Percentiles rank a stretch among this genome's conserved stretches.
phyloP scores from a whole-genome alignment of 768 basidiomycete genomes.

The Collybia sordida region DNA sequence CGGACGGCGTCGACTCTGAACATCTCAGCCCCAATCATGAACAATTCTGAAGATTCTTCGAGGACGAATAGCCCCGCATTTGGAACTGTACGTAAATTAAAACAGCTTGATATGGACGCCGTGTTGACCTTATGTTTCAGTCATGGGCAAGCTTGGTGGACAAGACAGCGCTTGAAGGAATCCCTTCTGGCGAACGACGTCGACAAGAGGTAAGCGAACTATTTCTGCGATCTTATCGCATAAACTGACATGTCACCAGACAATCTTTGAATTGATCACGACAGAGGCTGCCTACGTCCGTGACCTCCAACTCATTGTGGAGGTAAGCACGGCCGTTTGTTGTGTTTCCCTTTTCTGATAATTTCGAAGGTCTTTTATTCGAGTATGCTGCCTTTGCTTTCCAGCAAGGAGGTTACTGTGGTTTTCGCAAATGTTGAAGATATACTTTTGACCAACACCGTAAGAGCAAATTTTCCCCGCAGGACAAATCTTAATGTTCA shows the following conservation, averaged over 20 bases:
- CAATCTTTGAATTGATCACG: slow-evolving; percentile 92
- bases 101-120: background rate
- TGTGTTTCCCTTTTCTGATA: background rate
- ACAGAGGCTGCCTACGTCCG: slow-evolving; percentile 91
- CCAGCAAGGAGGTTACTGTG: slow-evolving; percentile 72
- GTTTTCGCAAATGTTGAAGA: slow-evolving; percentile 96
- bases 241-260: slow-evolving; percentile 36
- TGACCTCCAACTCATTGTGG: slow-evolving; percentile 88
- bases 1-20: slow-evolving; percentile 34
- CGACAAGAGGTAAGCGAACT: slow-evolving; percentile 72
- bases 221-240: background rate
- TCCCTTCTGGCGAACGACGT: slow-evolving; percentile 75
- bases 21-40: slow-evolving; percentile 71
- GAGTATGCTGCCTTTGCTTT: slow-evolving; percentile 68
- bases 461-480: slow-evolving; percentile 27
- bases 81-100: slow-evolving; percentile 50
- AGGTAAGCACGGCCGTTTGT: slow-evolving; percentile 45
- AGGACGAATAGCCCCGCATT: slow-evolving; percentile 62
- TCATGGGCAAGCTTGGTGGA: slow-evolving; percentile 95
- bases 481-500: background rate
- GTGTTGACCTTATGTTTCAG: slow-evolving; percentile 29
- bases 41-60: slow-evolving; percentile 29
- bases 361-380: slow-evolving; percentile 79
- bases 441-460: slow-evolving; percentile 85
- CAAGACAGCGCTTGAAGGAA: slow-evolving; percentile 75